Evolutionary conservation across 225 moss, liverwort and hornwort species (phyloP).

Genomic region (Neckera pumila): DNA sequence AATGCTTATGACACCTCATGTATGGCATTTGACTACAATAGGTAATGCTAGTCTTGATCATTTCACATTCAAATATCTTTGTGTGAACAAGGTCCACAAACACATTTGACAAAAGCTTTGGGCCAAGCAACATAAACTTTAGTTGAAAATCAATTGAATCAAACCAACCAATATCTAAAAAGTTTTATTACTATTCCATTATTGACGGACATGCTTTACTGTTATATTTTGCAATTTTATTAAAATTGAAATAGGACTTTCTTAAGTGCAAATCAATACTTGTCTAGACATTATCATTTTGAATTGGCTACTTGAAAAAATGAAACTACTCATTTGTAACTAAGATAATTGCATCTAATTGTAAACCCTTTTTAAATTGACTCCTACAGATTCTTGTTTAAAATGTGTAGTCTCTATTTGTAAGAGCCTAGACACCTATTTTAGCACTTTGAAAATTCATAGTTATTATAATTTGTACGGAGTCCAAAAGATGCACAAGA

Average conservation of each 20-base stretch:
- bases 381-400: background rate
- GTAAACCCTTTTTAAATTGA: background rate
- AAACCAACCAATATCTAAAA: background rate
- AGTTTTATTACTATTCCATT: background rate
- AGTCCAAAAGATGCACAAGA: background rate
- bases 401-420: background rate
- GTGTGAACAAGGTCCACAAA: background rate
- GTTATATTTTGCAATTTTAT: background rate
- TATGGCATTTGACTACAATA: background rate
- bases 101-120: background rate
- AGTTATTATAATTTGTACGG: rapidly evolving
- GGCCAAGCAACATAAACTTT: too few relatives aligned
- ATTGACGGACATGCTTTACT: background rate
- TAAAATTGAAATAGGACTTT: background rate
- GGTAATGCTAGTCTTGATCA: background rate
- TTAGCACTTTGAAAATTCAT: background rate
- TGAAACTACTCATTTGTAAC: background rate
- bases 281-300: rapidly evolving
- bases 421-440: background rate
- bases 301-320: background rate
- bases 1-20: rapidly evolving
- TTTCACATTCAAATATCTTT: background rate
- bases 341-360: background rate
- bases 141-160: background rate
- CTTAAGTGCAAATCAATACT: background rate